Evolutionary conservation across 176 grass and related monocot species (phyloP).

Genomic region (Elymus sibiricus): DNA sequence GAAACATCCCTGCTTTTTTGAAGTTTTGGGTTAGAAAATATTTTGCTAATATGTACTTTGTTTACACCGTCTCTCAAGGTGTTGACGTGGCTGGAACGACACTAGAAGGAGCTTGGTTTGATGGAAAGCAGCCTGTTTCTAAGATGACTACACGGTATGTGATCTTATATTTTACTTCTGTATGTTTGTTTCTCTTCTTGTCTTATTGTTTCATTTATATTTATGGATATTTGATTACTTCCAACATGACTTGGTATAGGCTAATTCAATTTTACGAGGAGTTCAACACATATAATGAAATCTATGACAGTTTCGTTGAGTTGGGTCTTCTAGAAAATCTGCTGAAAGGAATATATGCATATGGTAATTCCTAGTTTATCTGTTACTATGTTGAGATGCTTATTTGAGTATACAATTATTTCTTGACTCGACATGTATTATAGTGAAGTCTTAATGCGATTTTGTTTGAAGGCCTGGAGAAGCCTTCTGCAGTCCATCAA

Average conservation of each 20-base stretch:
- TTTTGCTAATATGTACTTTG: slow-evolving; percentile 16
- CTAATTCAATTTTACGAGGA: background rate
- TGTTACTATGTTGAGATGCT: background rate
- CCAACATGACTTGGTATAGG: slow-evolving; percentile 5
- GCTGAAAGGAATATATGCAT: slow-evolving; percentile 63
- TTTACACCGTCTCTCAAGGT: background rate
- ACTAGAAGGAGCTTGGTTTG: slow-evolving; percentile 33
- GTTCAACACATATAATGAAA: slow-evolving; percentile 38
- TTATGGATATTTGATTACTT: slow-evolving; percentile 28
- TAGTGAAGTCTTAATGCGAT: background rate
- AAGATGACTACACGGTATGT: slow-evolving; percentile 25
- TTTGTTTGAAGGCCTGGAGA: slow-evolving; percentile 56
- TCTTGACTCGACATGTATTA: background rate
- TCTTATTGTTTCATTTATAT: slow-evolving; percentile 4
- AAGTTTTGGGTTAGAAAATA: background rate
- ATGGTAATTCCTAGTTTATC: slow-evolving; percentile 41
- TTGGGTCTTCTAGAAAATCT: slow-evolving; percentile 71
- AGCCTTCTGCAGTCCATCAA: slow-evolving; percentile 58
- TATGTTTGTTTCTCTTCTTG: background rate
- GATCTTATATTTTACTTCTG: background rate
- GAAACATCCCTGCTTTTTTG: background rate
- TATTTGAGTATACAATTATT: background rate
- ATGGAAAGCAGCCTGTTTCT: slow-evolving; percentile 44
- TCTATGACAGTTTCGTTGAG: slow-evolving; percentile 57
- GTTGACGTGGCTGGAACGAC: slow-evolving; percentile 27